Base-by-base conservation (phyloP, 2,329 filamentous ascomycete genomes). In the Trichoderma simmonsii region DNA sequence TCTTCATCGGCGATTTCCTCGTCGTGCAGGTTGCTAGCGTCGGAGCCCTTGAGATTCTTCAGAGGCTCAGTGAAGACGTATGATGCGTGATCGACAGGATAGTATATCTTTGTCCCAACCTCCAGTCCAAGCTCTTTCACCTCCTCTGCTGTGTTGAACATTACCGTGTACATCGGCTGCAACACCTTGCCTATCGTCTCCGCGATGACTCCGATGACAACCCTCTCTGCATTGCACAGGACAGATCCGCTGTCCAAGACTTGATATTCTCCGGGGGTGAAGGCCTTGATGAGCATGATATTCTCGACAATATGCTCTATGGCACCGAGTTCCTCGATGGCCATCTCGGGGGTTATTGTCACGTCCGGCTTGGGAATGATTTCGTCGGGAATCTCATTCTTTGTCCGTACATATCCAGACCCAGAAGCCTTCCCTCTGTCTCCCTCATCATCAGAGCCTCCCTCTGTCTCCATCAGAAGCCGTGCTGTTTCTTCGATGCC, bases 11-110 rank as follows among this genome's bases (percentile, higher is more conserved):
- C 90, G 8, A 94, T 88, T 82, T 98, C 95, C 80, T 99, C 96
- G 76, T 98, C 96, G 81, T 97, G 92, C 70, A 97, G 87, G 79
- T 98, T 98, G 66, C 94, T 97, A 9, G 96, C 95, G 81, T 99
- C 96, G 11, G 94, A 96, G 73, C 94, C 94, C 83, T 97, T 98
- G 77, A 92, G 80, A 67, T 86, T 87, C 81, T 92, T 92, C 71
- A 98, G 84, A 7, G 91, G 90, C 79, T 96, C 89, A 0, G 95
- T 98, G 78, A 97, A 96, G 70, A 97, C 93, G 77, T 92, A 97
- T 0, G 87, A 90, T 54, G 94, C 94, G 79, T 96, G 92, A 9
- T 89, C 85, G 59, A 91, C 88, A 3, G 95, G 90, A 78, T 97
- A 98, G 83, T 89, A 97, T 3, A 98, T 83, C 63, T 89, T 88